A percentile compares a stretch with the other conserved stretches of the same genome.
Evolutionary conservation across 257 asterid genomes (phyloP).

Genomic region (Ballota nigra): DNA sequence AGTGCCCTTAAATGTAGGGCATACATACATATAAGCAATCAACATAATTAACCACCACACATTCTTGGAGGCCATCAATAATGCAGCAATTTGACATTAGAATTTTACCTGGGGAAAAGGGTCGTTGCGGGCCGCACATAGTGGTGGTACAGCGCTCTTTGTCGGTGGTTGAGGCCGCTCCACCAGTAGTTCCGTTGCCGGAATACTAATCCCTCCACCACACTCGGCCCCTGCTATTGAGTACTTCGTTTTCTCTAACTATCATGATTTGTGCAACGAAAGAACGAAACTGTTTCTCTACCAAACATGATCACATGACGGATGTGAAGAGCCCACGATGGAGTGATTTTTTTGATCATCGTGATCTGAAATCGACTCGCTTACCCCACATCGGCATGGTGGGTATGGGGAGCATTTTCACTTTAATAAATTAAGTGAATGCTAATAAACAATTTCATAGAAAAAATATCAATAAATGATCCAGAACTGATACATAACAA

Average conservation of each 20-base stretch:
- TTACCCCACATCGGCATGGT: not conserved
- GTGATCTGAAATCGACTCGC: not conserved
- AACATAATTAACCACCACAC: conserved; percentile 24
- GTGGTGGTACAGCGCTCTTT: conserved; percentile 3
- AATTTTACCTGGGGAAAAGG: not conserved
- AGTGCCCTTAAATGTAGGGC: conserved; percentile 19
- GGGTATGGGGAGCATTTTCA: not conserved
- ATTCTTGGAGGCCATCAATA: conserved; percentile 16
- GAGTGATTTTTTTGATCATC: not conserved
- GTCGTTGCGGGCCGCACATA: conserved; percentile 4
- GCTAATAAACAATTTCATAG: not conserved
- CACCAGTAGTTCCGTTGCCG: not conserved
- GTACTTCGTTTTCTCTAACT: not conserved
- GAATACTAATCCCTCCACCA: not conserved
- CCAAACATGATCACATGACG: not conserved
- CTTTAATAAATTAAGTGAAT: not conserved
- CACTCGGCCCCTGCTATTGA: not conserved
- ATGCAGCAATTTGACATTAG: conserved; percentile 4
- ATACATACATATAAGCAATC: not conserved
- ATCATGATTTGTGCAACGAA: not conserved
- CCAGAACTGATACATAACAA: conserved; percentile 2
- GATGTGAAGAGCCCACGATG: not conserved
- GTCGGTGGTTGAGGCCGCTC: conserved; percentile 12
- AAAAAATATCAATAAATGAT: not conserved
- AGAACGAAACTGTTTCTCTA: not conserved